phyloP scores from a whole-genome alignment of 345 rosid genomes.

The Turritis glabra region DNA sequence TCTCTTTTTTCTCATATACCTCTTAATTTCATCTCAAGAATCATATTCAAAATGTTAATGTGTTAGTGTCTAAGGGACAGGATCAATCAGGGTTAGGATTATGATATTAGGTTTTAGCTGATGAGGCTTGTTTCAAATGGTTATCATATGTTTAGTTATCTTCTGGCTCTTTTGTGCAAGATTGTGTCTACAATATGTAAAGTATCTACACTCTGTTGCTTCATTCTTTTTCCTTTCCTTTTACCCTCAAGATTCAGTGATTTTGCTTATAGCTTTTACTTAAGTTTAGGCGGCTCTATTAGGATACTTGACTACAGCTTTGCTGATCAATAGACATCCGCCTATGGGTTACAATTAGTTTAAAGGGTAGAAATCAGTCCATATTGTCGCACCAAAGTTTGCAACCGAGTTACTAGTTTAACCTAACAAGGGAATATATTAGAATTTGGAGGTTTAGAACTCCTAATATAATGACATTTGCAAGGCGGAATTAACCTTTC shows the following conservation, averaged over 20 bases:
- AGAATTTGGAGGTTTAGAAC: background rate
- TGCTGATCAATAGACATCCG: background rate
- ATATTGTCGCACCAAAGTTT: background rate
- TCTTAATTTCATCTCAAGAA: background rate
- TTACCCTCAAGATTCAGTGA: background rate
- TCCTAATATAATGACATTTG: background rate
- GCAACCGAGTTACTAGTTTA: background rate
- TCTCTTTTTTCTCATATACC: background rate
- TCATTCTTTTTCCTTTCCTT: background rate
- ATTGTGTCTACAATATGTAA: background rate
- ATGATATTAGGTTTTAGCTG: background rate
- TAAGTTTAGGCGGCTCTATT: background rate
- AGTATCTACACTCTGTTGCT: background rate
- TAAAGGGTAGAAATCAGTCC: background rate
- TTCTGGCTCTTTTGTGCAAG: constrained; percentile 1
- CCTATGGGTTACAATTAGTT: background rate
- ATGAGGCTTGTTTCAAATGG: background rate
- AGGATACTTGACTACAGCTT: background rate
- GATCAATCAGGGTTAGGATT: background rate
- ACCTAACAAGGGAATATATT: background rate
- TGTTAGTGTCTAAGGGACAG: background rate
- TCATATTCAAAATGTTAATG: background rate
- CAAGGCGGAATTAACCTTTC: background rate
- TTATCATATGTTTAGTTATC: background rate
- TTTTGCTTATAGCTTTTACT: constrained; percentile 6